These are phyloP conservation scores for Coemansia sp. DNA, from an alignment of 192 early-diverging fungal species.

Conservation along the genomic window DNA sequence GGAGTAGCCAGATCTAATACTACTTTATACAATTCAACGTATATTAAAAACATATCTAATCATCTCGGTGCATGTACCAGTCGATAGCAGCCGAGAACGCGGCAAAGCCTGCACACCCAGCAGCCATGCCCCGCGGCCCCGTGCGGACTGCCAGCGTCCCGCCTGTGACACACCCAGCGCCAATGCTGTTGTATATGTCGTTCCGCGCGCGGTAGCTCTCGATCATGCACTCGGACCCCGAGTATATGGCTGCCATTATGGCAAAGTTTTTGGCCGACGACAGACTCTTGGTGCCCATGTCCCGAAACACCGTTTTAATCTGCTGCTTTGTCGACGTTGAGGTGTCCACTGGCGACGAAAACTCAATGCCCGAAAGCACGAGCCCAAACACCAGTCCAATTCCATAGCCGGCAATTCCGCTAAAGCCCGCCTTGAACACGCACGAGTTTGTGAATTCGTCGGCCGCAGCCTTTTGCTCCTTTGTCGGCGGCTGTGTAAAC, in stretches of 20 bases:
- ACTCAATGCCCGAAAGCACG: constrained; percentile 91
- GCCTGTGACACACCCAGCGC: constrained; percentile 92
- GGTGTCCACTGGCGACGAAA: constrained; percentile 69
- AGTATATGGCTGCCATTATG: constrained; percentile 86
- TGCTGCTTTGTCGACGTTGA: constrained; percentile 77
- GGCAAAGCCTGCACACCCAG: constrained; percentile 91
- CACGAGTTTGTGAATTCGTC: constrained; percentile 65
- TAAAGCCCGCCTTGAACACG: constrained; percentile 67
- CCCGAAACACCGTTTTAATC: constrained; percentile 77
- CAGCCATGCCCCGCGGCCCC: constrained; percentile 71
- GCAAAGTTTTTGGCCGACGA: constrained; percentile 94
- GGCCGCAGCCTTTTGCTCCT: constrained; percentile 42
- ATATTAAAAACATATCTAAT: constrained; percentile 21
- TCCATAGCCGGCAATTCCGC: constrained; percentile 78
- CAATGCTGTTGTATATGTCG: constrained; percentile 87
- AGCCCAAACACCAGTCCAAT: constrained; percentile 88
- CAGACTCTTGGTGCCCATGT: constrained; percentile 81
- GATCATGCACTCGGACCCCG: constrained; percentile 91
- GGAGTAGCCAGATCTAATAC: neutral
- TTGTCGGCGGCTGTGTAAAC: constrained; percentile 35
- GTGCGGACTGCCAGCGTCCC: constrained; percentile 73
- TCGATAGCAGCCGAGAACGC: constrained; percentile 94
- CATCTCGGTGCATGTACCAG: constrained; percentile 71
- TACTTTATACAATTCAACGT: neutral
- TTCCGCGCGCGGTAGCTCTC: constrained; percentile 96